Evolutionary conservation across 2,329 filamentous ascomycete species (phyloP).

Genomic region (Paraphaeosphaeria minitans): DNA sequence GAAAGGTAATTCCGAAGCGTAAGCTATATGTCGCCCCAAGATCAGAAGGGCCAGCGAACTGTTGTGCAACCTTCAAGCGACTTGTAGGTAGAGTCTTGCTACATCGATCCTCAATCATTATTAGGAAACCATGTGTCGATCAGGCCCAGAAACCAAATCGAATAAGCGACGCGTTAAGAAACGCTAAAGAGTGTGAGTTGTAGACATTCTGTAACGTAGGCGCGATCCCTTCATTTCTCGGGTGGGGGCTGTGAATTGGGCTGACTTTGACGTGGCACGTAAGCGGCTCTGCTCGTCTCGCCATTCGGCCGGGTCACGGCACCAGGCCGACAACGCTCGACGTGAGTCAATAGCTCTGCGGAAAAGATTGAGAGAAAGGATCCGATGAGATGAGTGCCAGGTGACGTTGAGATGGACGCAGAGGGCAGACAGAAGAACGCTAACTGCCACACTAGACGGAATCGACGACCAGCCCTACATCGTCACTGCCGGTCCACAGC

Average conservation of each 20-base stretch:
- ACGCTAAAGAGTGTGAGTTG: background rate
- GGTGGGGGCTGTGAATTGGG: constrained; percentile 6
- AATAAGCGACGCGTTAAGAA: background rate
- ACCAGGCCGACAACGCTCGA: background rate
- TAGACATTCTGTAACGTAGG: constrained; percentile 7
- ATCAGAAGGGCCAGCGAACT: background rate
- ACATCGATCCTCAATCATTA: background rate
- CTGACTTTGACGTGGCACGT: background rate
- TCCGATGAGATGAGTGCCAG: background rate
- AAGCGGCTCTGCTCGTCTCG: background rate
- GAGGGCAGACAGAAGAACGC: background rate
- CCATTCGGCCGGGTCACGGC: background rate
- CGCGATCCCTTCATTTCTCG: constrained; percentile 1
- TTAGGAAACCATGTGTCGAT: background rate
- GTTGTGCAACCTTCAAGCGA: background rate
- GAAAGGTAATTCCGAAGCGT: background rate
- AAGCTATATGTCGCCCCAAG: background rate
- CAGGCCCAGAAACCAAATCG: background rate
- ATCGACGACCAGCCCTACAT: background rate
- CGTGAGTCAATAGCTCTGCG: background rate
- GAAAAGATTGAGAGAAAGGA: background rate
- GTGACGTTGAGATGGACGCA: background rate
- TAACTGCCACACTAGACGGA: background rate
- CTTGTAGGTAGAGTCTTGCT: background rate
- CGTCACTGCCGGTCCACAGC: background rate